Base-by-base conservation (phyloP, 1,284 basidiomycete genomes). In the Cryptococcus floricola region DNA sequence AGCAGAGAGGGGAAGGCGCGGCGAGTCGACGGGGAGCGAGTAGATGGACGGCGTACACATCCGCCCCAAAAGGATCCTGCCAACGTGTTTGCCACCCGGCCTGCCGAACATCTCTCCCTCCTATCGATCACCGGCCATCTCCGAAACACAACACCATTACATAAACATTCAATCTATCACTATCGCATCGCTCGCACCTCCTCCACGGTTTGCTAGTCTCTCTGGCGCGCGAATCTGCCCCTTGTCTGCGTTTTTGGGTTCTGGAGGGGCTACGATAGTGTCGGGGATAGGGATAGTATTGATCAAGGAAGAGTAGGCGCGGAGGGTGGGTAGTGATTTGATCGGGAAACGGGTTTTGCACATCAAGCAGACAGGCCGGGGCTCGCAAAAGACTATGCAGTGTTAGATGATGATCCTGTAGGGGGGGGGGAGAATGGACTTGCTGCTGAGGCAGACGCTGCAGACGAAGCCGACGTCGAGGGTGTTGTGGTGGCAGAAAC, bases 401-500 rank as follows among this genome's bases (percentile, higher is more conserved):
- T 28, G 45, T 37, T 18, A 45, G 19, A 48, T 14, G 12, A 38
- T 34, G 12, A n/a, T 31, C 38, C 28, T 25, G 44, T 41, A 42
- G 5, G 23, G 5, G 19, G 23, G 2, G 19, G 37, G 28, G 12
- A 6, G 27, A 27, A 19, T 52, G 23, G 43, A 83, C 88, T 61
- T 67, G 95, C 92, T 96, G 47, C 90, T 94, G 43, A 97, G 78
- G 72, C 93, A 97, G 38, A 97, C 91, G 18, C 91, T 95, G 76
- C 96, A 99, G 25, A 99, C 93, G 68, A 95, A 99, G 39, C 94
- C 96, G 52, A 98, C 85, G 69, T 98, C 95, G 39, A 98, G 86
- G 47, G 97, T 95, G 52, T 87, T 87, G 70, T 97, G 93, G 77
- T 98, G 96, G 76, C 96, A 99, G 79, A 99, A 98, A 75, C 96